A percentile compares a stretch with the other conserved stretches of the same genome.
phyloP scores from a whole-genome alignment of 2,329 filamentous ascomycete genomes.

The Corinectria fuckeliana region DNA sequence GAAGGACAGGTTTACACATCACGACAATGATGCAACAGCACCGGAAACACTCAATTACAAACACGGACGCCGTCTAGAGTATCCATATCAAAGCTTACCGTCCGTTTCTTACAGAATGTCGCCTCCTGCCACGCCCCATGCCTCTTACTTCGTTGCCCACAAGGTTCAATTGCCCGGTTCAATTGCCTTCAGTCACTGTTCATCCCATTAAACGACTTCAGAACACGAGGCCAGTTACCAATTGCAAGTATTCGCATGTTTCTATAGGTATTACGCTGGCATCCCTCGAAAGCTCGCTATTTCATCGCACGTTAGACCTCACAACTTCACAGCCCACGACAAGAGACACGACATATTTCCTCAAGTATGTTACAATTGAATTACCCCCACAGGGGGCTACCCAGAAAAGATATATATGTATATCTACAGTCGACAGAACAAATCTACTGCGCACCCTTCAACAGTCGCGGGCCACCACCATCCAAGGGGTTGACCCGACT shows the following conservation, averaged over 20 bases:
- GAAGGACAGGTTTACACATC: background rate
- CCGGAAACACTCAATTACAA: too few relatives aligned
- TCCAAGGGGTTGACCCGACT: background rate
- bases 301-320: background rate
- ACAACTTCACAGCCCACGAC: background rate
- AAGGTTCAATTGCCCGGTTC: too few relatives aligned
- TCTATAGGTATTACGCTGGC: too few relatives aligned
- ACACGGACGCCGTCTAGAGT: too few relatives aligned
- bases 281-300: too few relatives aligned
- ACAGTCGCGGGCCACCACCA: background rate
- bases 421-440: constrained; percentile 36
- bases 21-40: background rate
- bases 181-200: too few relatives aligned
- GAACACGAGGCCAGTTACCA: too few relatives aligned
- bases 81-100: background rate
- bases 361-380: constrained; percentile 39
- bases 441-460: constrained; percentile 2
- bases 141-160: too few relatives aligned
- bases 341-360: constrained; percentile 5
- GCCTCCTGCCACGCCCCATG: background rate
- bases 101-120: background rate
- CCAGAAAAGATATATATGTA: constrained; percentile 37
- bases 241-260: too few relatives aligned
- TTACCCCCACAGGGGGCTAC: constrained; percentile 38
- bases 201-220: too few relatives aligned